Percentiles rank a stretch among this genome's conserved stretches.
phyloP scores from a whole-genome alignment of 108 stramenopile species.

The Nannochloropsis granulata region DNA sequence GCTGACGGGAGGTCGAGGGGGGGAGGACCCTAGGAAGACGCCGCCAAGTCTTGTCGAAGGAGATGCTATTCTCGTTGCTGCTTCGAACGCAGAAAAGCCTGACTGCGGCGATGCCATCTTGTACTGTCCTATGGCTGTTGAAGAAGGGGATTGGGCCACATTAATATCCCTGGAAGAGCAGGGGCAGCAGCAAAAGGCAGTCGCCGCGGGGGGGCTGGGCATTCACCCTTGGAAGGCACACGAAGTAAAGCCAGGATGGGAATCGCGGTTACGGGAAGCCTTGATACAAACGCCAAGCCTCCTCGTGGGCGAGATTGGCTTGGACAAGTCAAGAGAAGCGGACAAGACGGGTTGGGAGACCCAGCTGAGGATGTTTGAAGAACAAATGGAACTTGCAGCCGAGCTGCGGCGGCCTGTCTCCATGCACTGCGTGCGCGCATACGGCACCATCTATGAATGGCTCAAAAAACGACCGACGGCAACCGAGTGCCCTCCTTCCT shows the following conservation, averaged over 20 bases:
- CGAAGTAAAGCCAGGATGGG: not conserved
- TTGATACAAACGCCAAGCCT: not conserved
- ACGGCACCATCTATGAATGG: not conserved
- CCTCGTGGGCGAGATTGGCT: not conserved
- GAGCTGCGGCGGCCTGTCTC: not conserved
- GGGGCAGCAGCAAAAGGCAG: not conserved
- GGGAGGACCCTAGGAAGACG: no score
- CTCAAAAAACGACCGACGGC: not conserved
- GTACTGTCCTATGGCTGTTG: not conserved
- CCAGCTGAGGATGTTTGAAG: not conserved
- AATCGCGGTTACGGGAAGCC: not conserved
- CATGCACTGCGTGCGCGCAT: not conserved
- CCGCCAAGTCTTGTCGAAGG: no score
- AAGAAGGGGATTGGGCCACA: not conserved
- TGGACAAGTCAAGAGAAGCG: not conserved
- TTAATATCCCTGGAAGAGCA: not conserved
- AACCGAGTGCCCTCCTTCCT: not conserved
- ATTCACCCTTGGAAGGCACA: not conserved
- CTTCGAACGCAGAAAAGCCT: no score
- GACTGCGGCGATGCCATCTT: not conserved
- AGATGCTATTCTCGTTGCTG: no score
- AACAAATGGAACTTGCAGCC: not conserved
- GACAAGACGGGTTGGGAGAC: not conserved
- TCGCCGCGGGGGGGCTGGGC: not conserved
- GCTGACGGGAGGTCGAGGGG: no score